A percentile compares a stretch with the other conserved stretches of the same genome.
Evolutionary conservation across 164 flowering plant species (phyloP).

Genomic region (Amborella trichopoda): DNA sequence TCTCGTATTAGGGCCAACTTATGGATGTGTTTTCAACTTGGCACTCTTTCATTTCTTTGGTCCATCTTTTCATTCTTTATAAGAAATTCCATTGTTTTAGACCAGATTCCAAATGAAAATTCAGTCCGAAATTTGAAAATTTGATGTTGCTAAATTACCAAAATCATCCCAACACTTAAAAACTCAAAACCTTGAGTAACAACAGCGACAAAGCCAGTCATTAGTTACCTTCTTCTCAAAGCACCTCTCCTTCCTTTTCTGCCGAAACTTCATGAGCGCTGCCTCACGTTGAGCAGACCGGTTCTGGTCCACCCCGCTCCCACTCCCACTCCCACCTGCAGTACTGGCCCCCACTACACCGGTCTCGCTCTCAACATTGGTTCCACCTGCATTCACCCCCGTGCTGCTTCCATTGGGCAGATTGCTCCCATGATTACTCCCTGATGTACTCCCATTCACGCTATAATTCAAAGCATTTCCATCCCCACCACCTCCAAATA

Average conservation of each 20-base stretch:
- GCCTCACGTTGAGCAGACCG: slow-evolving; percentile 61
- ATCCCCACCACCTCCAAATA: slow-evolving; percentile 24
- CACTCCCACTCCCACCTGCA: slow-evolving; percentile 26
- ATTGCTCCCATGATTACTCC: slow-evolving; percentile 70
- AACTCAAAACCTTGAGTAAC: too few relatives aligned
- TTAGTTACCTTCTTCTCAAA: slow-evolving; percentile 61
- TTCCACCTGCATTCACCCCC: slow-evolving; percentile 22
- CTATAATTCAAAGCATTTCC: slow-evolving; percentile 35
- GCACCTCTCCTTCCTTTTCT: slow-evolving; percentile 75
- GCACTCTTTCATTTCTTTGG: too few relatives aligned
- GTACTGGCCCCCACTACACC: slow-evolving; percentile 30
- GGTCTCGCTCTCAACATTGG: slow-evolving; percentile 36
- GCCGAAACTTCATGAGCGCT: slow-evolving; percentile 71
- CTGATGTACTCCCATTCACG: slow-evolving; percentile 57
- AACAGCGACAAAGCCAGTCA: background rate
- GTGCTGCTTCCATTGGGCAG: slow-evolving; percentile 46
- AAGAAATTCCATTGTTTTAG: too few relatives aligned
- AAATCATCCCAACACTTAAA: too few relatives aligned
- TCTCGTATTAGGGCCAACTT: too few relatives aligned
- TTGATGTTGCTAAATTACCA: too few relatives aligned
- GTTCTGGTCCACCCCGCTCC: slow-evolving; percentile 32
- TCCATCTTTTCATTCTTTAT: too few relatives aligned
- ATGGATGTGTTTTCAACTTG: too few relatives aligned
- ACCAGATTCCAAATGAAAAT: too few relatives aligned
- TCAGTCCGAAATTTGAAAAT: too few relatives aligned